These are phyloP conservation scores for Isabelozyma heimii DNA, from an alignment of 805 yeast species.

Conservation along the genomic window DNA sequence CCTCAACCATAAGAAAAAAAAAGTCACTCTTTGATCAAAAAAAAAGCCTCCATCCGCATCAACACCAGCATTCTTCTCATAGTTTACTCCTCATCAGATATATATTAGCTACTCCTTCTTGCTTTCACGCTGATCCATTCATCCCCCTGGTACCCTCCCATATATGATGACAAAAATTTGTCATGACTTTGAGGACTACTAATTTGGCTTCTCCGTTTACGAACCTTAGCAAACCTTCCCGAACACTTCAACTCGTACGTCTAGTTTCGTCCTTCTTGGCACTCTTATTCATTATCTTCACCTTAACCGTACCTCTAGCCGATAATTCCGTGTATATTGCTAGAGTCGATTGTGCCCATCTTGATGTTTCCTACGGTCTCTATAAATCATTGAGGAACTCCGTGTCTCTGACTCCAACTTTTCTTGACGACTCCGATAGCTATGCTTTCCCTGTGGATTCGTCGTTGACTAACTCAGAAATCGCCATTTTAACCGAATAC, in stretches of 20 bases:
- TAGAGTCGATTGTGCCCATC: constrained; percentile 48
- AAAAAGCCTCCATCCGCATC: no score
- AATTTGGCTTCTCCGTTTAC: constrained; percentile 12
- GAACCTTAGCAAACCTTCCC: constrained; percentile 23
- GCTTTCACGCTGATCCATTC: background rate
- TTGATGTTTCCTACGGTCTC: constrained; percentile 53
- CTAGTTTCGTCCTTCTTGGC: constrained; percentile 15
- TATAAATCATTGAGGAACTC: constrained; percentile 41
- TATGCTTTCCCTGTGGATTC: constrained; percentile 24
- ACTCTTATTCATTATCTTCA: constrained; percentile 13
- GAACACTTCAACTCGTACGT: constrained; percentile 22
- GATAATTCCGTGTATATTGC: constrained; percentile 22
- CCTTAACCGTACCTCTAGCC: constrained; percentile 25
- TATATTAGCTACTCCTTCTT: background rate
- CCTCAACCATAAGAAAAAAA: no score
- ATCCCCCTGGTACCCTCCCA: constrained; percentile 6
- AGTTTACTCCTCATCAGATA: no score
- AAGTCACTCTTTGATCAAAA: no score
- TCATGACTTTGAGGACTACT: background rate
- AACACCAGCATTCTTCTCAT: no score
- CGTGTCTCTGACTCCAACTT: constrained; percentile 19
- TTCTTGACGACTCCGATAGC: constrained; percentile 15
- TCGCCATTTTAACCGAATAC: constrained; percentile 43
- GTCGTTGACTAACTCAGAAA: constrained; percentile 48
- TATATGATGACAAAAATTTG: constrained; percentile 2